phyloP scores from a whole-genome alignment of 176 grass and related monocot species.

The Melocanna baccifera region DNA sequence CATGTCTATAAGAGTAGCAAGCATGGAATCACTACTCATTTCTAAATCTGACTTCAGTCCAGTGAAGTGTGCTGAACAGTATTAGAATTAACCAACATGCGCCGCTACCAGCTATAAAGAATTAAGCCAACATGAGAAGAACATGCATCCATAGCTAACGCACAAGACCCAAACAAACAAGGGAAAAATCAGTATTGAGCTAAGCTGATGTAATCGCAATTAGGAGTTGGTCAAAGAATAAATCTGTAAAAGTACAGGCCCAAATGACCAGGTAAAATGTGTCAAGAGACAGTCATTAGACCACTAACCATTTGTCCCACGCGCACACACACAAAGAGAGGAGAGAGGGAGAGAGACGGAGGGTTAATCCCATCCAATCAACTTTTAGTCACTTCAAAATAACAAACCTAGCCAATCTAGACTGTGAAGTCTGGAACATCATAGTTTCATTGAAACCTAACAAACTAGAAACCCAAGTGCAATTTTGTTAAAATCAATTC shows the following conservation, averaged over 20 bases:
- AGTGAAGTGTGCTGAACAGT: background rate
- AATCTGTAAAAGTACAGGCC: background rate
- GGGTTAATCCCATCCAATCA: background rate
- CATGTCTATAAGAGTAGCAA: too few species aligned
- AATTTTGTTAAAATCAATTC: background rate
- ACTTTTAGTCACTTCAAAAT: background rate
- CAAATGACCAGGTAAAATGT: background rate
- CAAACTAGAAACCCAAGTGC: background rate
- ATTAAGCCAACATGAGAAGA: conserved; percentile 1
- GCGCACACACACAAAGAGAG: background rate
- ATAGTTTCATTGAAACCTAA: background rate
- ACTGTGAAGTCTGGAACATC: background rate
- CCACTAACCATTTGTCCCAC: background rate
- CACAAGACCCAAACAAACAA: background rate
- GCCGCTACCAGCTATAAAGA: background rate
- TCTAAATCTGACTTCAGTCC: background rate
- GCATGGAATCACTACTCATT: too few species aligned
- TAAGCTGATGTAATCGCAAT: background rate
- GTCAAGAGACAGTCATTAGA: background rate
- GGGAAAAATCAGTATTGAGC: background rate
- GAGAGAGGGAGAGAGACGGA: background rate
- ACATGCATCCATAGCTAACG: background rate
- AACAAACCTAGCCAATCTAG: background rate
- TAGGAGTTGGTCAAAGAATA: background rate
- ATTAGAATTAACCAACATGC: background rate